phyloP scores from a whole-genome alignment of 345 rosid species.

The Reutealis trisperma region DNA sequence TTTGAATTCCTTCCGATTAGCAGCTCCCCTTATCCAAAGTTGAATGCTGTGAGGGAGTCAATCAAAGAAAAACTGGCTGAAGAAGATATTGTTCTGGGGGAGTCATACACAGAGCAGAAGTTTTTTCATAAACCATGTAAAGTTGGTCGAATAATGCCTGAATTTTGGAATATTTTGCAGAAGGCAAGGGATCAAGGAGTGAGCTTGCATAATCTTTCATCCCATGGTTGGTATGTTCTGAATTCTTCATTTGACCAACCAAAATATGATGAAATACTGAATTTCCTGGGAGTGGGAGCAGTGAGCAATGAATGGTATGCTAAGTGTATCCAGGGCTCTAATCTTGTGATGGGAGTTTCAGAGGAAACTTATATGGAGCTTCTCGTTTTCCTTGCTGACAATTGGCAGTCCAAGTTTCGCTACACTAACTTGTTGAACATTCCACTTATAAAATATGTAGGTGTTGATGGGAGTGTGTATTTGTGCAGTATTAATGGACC shows the following conservation, averaged over 20 bases:
- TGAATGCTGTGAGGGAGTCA: constrained; percentile 49
- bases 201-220: constrained; percentile 60
- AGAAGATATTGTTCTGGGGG: constrained; percentile 58
- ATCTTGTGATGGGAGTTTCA: constrained; percentile 46
- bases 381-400: constrained; percentile 49
- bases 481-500: constrained; percentile 39
- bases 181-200: constrained; percentile 51
- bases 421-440: constrained; percentile 34
- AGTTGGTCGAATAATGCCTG: constrained; percentile 58
- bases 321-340: constrained; percentile 57
- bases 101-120: constrained; percentile 50
- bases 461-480: constrained; percentile 32
- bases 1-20: constrained; percentile 64
- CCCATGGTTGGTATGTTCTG: constrained; percentile 50
- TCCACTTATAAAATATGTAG: constrained; percentile 56
- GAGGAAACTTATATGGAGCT: constrained; percentile 53
- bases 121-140: constrained; percentile 59
- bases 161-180: constrained; percentile 56
- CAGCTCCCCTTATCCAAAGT: constrained; percentile 28
- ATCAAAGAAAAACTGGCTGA: constrained; percentile 38
- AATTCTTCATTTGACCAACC: constrained; percentile 47
- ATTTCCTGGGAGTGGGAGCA: constrained; percentile 49
- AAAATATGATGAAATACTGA: constrained; percentile 38
- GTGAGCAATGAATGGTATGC: constrained; percentile 60
- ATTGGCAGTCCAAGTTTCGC: constrained; percentile 48